These are phyloP conservation scores for Wallacemonas sp. DNA, from an alignment of 208 protist species.

Conservation along the genomic window DNA sequence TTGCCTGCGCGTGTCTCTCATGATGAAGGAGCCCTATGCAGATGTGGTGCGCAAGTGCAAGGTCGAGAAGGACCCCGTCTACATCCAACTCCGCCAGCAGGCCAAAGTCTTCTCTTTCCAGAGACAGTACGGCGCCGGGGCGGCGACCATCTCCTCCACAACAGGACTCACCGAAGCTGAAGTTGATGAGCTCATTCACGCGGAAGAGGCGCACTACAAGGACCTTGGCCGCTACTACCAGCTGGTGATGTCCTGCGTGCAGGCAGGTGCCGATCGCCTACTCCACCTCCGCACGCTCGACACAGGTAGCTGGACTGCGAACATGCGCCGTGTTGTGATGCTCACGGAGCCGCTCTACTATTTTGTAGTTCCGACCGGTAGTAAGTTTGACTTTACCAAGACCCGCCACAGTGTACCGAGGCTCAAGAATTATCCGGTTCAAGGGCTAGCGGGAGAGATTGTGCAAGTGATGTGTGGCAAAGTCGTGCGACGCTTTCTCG, in stretches of 20 bases:
- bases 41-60: constrained; percentile 86
- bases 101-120: constrained; percentile 93
- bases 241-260: constrained; percentile 79
- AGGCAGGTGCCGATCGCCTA: constrained; percentile 68
- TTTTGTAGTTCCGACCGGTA: constrained; percentile 86
- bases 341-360: constrained; percentile 83
- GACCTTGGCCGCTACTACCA: constrained; percentile 78
- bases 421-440: constrained; percentile 93
- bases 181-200: constrained; percentile 80
- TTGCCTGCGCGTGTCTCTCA: constrained; percentile 84
- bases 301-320: constrained; percentile 50
- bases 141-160: constrained; percentile 78
- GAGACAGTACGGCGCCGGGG: constrained; percentile 88
- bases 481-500: constrained; percentile 80
- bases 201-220: constrained; percentile 88
- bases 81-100: constrained; percentile 90
- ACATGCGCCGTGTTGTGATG: constrained; percentile 71
- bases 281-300: constrained; percentile 78
- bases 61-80: constrained; percentile 75
- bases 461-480: constrained; percentile 91
- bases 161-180: constrained; percentile 86
- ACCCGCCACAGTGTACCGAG: constrained; percentile 75
- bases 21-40: constrained; percentile 91
- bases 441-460: constrained; percentile 88
- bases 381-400: constrained; percentile 88